These are phyloP conservation scores for Trichophyton schoenleinii DNA, from an alignment of 2,329 filamentous ascomycete species.

Conservation along the genomic window DNA sequence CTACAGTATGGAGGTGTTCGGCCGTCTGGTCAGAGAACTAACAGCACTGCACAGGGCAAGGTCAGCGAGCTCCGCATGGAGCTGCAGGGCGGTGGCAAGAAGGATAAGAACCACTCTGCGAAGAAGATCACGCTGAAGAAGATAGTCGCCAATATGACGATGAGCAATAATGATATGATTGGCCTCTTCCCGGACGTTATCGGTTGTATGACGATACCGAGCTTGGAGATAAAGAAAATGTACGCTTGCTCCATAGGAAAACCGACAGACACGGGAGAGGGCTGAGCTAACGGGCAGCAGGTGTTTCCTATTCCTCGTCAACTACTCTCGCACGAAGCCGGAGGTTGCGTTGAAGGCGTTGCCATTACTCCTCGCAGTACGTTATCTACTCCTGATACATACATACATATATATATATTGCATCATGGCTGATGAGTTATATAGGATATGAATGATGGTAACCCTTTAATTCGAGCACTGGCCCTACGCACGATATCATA, in stretches of 20 bases:
- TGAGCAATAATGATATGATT: constrained; percentile 99
- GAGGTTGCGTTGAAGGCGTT: constrained; percentile 90
- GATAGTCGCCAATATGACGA: constrained; percentile 99
- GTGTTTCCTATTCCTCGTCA: constrained; percentile 96
- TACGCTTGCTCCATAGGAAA: constrained; percentile 31
- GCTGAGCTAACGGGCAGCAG: constrained; percentile 35
- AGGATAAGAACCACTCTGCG: constrained; percentile 87
- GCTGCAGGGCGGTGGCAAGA: constrained; percentile 86
- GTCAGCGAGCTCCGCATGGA: constrained; percentile 92
- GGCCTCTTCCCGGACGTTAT: constrained; percentile 92
- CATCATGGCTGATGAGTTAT: background rate
- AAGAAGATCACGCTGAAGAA: constrained; percentile 99
- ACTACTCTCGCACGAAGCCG: constrained; percentile 88
- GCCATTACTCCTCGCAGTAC: constrained; percentile 67
- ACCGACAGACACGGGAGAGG: background rate
- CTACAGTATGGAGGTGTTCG: background rate
- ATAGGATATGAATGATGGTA: constrained; percentile 85
- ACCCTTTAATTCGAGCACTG: constrained; percentile 82
- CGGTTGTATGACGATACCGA: constrained; percentile 85
- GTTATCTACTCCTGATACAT: constrained; percentile 14
- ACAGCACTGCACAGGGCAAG: constrained; percentile 64
- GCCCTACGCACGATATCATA: constrained; percentile 94
- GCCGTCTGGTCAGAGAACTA: constrained; percentile 6
- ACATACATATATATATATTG: background rate
- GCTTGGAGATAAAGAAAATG: constrained; percentile 99